phyloP scores from a whole-genome alignment of 139 green algal species.

The Raphidocelis subcapitata region DNA sequence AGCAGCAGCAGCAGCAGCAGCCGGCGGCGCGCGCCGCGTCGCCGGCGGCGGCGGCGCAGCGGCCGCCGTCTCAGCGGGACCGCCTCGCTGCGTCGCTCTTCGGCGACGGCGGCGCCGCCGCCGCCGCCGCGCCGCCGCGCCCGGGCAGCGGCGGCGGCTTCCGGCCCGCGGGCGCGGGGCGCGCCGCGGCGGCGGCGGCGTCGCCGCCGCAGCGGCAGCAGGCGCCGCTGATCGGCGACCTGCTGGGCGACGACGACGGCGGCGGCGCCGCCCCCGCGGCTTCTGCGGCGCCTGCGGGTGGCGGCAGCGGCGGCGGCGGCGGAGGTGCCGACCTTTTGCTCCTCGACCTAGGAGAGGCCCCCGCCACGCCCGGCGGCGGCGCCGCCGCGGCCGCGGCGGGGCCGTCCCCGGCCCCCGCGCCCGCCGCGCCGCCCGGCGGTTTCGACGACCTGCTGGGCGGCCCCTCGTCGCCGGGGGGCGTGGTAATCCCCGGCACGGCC shows the following conservation, averaged over 20 bases:
- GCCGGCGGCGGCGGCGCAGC: neutral
- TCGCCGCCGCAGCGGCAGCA: slow-evolving; percentile 1
- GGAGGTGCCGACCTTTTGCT: neutral
- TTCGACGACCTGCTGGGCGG: slow-evolving; percentile 11
- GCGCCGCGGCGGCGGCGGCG: neutral
- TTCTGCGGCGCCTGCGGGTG: slow-evolving; percentile 12
- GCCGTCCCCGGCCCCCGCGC: too few relatives aligned
- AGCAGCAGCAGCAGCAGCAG: neutral
- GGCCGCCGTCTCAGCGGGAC: neutral
- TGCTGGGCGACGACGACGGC: slow-evolving; percentile 11
- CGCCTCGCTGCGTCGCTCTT: slow-evolving; percentile 53
- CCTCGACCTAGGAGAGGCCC: neutral
- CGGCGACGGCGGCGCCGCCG: slow-evolving; percentile 15
- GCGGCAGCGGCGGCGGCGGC: too few relatives aligned
- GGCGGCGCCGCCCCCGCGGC: neutral
- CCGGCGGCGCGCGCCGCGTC: neutral
- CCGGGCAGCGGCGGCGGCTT: slow-evolving; percentile 9
- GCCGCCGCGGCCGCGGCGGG: slow-evolving; percentile 11
- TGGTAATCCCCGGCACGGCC: neutral
- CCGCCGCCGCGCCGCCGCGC: too few relatives aligned
- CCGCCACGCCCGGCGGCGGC: neutral
- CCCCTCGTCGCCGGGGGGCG: neutral
- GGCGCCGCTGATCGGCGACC: slow-evolving; percentile 1
- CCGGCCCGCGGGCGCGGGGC: neutral
- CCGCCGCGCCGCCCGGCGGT: neutral